A percentile compares a stretch with the other conserved stretches of the same genome.
These are phyloP conservation scores for Saccharomyces hybrid DNA, from an alignment of 1,139 yeast genomes.

Conservation along the genomic window DNA sequence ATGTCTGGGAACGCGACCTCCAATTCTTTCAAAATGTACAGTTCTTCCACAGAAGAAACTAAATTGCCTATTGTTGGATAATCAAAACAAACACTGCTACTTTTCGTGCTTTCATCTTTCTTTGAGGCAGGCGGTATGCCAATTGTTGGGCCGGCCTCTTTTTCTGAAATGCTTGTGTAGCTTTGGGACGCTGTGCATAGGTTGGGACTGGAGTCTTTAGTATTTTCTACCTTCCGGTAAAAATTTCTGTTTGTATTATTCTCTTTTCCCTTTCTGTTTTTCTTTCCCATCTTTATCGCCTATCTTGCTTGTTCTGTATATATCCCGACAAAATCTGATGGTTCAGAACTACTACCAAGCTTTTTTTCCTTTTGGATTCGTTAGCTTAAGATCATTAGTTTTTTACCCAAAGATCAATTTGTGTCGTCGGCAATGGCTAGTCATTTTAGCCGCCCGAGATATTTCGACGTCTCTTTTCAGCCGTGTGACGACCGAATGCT, in stretches of 20 bases:
- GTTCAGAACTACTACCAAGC: too few species aligned
- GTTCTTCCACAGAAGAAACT: background rate
- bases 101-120: background rate
- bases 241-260: background rate
- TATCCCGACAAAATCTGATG: background rate
- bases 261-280: background rate
- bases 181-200: background rate
- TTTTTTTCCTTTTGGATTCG: background rate
- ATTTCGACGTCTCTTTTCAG: background rate
- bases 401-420: background rate
- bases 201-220: background rate
- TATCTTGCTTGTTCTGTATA: background rate
- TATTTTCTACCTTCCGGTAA: background rate
- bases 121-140: background rate
- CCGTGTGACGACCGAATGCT: background rate
- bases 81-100: background rate
- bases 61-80: background rate
- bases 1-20: slow-evolving; percentile 69
- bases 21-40: slow-evolving; percentile 23
- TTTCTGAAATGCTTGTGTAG: background rate
- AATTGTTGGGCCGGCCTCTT: background rate
- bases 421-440: background rate
- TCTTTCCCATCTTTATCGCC: background rate
- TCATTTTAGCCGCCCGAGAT: background rate
- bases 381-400: background rate